Conservation (phyloP, 352 stramenopile genomes). For the Halophytophthora batemanensis region DNA sequence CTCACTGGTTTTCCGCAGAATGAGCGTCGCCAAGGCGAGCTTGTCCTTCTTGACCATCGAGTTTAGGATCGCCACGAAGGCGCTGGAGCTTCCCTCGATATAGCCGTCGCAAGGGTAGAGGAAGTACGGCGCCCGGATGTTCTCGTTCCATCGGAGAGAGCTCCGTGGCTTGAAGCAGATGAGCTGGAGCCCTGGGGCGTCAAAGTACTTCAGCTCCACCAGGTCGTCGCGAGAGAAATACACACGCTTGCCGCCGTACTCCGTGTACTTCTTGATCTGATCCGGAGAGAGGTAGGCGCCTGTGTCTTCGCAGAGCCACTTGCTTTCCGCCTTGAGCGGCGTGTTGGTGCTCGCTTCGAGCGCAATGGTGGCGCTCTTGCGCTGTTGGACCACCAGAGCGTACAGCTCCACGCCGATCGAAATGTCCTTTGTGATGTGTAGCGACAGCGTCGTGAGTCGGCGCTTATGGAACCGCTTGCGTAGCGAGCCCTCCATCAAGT, state of each 20-base stretch:
- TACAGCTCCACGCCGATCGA: conserved; percentile 82
- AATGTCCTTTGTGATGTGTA: conserved; percentile 70
- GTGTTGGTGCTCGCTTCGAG: conserved; percentile 72
- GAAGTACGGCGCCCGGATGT: conserved; percentile 77
- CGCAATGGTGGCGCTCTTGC: conserved; percentile 55
- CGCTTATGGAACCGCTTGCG: conserved; percentile 82
- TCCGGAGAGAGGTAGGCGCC: conserved; percentile 66
- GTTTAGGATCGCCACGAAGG: conserved; percentile 65
- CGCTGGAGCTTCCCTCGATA: conserved; percentile 71
- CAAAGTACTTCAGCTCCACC: conserved; percentile 78
- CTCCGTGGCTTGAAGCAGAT: conserved; percentile 72
- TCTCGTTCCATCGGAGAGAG: conserved; percentile 64
- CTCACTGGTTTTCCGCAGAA: conserved; percentile 71
- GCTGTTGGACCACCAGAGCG: conserved; percentile 50
- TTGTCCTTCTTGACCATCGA: conserved; percentile 69
- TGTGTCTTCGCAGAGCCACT: conserved; percentile 85
- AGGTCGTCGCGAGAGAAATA: conserved; percentile 83
- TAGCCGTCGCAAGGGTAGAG: conserved; percentile 75
- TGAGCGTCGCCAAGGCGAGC: conserved; percentile 62
- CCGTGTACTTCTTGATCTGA: conserved; percentile 75
- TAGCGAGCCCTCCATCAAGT: conserved; percentile 73
- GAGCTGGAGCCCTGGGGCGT: conserved; percentile 67
- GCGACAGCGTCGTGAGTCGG: conserved; percentile 56
- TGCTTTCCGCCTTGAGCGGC: conserved; percentile 76
- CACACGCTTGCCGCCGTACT: conserved; percentile 70